A percentile compares a stretch with the other conserved stretches of the same genome.
Evolutionary conservation across 805 yeast genomes (phyloP).

Genomic region (Kodamaea neixiangensis): DNA sequence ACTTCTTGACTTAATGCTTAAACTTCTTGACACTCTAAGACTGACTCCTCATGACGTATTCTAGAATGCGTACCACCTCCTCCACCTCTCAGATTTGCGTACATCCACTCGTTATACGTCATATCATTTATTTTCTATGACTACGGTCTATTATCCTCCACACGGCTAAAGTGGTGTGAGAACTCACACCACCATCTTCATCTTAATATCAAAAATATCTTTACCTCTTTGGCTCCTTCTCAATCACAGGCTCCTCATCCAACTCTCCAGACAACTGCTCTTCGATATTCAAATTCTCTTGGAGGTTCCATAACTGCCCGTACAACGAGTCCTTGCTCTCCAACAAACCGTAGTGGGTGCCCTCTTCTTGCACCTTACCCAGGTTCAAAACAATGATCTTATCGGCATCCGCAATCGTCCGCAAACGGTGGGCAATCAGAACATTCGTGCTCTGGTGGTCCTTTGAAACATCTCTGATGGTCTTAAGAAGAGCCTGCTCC

Average conservation of each 20-base stretch:
- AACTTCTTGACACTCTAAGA: no score
- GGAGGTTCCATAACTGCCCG: conserved; percentile 85
- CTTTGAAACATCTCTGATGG: conserved; percentile 67
- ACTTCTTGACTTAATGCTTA: no score
- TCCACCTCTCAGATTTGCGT: neutral
- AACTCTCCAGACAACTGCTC: no score
- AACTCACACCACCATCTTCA: neutral
- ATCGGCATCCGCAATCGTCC: conserved; percentile 93
- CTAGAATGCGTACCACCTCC: neutral
- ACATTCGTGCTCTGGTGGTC: conserved; percentile 67
- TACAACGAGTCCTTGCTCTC: conserved; percentile 61
- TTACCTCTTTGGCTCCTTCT: neutral
- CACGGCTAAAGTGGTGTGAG: neutral
- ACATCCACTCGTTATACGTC: neutral
- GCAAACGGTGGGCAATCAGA: conserved; percentile 88
- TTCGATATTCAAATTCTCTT: conserved; percentile 61
- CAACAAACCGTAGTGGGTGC: conserved; percentile 70
- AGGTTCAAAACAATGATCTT: conserved; percentile 82
- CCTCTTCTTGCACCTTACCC: conserved; percentile 86
- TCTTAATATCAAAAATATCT: neutral
- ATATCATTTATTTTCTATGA: neutral
- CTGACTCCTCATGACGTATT: no score
- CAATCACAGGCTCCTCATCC: conserved; percentile 2
- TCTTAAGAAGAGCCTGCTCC: conserved; percentile 77
- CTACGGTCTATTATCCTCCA: neutral